Base-by-base conservation (phyloP, 768 basidiomycete species). In the Kwoniella europaea region DNA sequence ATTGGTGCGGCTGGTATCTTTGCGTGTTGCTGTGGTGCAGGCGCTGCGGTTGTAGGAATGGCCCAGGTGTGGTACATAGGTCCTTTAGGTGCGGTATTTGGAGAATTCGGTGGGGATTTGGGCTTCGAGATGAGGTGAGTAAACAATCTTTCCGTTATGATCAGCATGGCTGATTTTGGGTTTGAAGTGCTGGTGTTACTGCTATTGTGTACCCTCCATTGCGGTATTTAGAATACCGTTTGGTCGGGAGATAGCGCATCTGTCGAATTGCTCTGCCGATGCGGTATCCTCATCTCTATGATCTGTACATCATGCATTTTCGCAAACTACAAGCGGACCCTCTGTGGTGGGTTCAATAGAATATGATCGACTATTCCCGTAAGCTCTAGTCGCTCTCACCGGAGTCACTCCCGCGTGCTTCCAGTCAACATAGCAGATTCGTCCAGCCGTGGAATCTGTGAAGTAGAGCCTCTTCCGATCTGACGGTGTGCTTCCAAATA, bases 41-140 rank as follows among this genome's bases (percentile, higher is more conserved):
- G 76, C 0, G 87, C 87, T 1, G 87, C 88, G 0, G 86, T 88
- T 1, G 79, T 88, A 5, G 86, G 87, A 1, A 89, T 88, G 88
- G 85, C 88, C 9, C 74, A 80, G 60, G 71, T 68, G 1, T 87
- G 87, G 87, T 88, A 88, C 66, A 86, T 85, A 1, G 88, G 88
- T 0, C 88, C 87, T 0, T 74, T 88, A 3, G 88, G 84, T 3
- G 76, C 75, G 58, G 68, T 84, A 56, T 86, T 87, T 4, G 87
- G 87, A 13, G 79, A 80, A 56, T 85, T 77, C 52, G 88, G 88
- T 41, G 88, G 86, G 1, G 88, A 88, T 73, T 82, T 88, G 35
- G 88, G 88, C 42, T 88, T 88, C 67, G 88, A 88, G 84, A 86
- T 87, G 35, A 41, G 84, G 74, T 69, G 35, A 62, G 74, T 68